Percentiles rank a stretch among this genome's conserved stretches.
These are phyloP conservation scores for Xerocomus nothofagi DNA, from an alignment of 1,284 basidiomycete species.

Conservation along the genomic window DNA sequence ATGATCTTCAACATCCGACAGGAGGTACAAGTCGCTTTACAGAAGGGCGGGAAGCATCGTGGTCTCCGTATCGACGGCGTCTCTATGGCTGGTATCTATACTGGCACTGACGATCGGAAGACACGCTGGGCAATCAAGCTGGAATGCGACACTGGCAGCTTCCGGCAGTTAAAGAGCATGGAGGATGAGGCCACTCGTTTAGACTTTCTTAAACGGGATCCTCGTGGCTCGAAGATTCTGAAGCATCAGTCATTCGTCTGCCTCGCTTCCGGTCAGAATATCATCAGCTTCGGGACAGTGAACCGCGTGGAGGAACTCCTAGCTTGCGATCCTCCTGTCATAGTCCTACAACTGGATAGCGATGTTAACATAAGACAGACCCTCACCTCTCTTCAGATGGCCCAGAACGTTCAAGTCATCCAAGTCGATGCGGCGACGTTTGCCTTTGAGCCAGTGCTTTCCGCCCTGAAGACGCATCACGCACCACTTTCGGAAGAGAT, in stretches of 20 bases:
- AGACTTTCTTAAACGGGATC: slow-evolving; percentile 40
- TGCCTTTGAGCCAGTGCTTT: slow-evolving; percentile 58
- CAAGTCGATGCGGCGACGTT: slow-evolving; percentile 59
- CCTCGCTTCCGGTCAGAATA: slow-evolving; percentile 45
- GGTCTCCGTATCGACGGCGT: slow-evolving; percentile 43
- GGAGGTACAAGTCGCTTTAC: slow-evolving; percentile 45
- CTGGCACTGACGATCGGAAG: slow-evolving; percentile 33
- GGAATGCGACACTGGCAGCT: slow-evolving; percentile 41
- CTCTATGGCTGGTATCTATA: slow-evolving; percentile 39
- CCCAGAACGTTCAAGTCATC: slow-evolving; percentile 42
- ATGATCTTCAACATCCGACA: slow-evolving; percentile 64
- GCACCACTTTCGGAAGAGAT: slow-evolving; percentile 50
- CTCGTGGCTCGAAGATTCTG: slow-evolving; percentile 38
- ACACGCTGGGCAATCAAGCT: slow-evolving; percentile 51
- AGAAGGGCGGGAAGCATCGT: slow-evolving; percentile 44
- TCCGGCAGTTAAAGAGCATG: slow-evolving; percentile 40
- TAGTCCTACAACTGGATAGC: slow-evolving; percentile 54
- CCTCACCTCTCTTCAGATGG: slow-evolving; percentile 40
- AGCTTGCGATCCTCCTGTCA: slow-evolving; percentile 43
- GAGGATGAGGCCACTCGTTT: slow-evolving; percentile 28
- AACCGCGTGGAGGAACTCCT: slow-evolving; percentile 54
- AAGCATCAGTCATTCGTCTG: slow-evolving; percentile 53
- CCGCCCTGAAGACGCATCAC: slow-evolving; percentile 41
- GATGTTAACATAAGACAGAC: slow-evolving; percentile 37
- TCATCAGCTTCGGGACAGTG: slow-evolving; percentile 54